Conservation (phyloP, 257 asterid species). For the Lantana camara region DNA sequence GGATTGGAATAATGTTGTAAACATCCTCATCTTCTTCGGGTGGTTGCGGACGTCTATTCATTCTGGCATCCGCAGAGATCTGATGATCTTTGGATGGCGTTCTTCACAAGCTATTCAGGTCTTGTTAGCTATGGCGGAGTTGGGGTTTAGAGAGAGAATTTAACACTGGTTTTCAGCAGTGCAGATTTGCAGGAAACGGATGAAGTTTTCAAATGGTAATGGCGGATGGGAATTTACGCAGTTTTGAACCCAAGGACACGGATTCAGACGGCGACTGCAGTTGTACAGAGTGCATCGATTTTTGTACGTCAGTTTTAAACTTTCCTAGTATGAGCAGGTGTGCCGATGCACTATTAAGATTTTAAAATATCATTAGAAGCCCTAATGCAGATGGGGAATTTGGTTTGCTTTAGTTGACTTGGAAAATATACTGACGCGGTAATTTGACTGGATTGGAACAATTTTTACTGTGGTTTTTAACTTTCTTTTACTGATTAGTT, state of each 20-base stretch:
- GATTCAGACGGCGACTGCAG: slow-evolving; percentile 23
- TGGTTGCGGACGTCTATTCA: slow-evolving; percentile 52
- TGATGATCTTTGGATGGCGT: slow-evolving; percentile 29
- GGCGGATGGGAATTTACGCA: slow-evolving; percentile 43
- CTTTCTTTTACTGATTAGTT: no score
- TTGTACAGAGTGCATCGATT: slow-evolving; percentile 19
- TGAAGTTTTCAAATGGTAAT: slow-evolving; percentile 34
- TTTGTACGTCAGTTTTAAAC: slow-evolving; percentile 27
- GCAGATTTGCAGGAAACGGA: background rate
- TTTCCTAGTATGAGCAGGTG: background rate
- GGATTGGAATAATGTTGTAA: slow-evolving; percentile 83
- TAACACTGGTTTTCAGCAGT: slow-evolving; percentile 5
- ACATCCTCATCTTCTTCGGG: slow-evolving; percentile 31
- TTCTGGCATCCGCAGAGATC: slow-evolving; percentile 53
- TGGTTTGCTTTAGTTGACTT: no score
- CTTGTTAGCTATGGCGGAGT: background rate
- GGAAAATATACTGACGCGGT: no score
- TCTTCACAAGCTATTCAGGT: background rate
- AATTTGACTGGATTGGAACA: no score
- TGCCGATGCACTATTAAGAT: background rate
- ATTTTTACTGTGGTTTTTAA: no score
- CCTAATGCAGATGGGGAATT: no score
- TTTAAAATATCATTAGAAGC: no score
- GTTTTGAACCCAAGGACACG: background rate
- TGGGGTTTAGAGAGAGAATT: background rate